Evolutionary conservation across 148 eudicot species (phyloP).

Genomic region (Rheum nobile): DNA sequence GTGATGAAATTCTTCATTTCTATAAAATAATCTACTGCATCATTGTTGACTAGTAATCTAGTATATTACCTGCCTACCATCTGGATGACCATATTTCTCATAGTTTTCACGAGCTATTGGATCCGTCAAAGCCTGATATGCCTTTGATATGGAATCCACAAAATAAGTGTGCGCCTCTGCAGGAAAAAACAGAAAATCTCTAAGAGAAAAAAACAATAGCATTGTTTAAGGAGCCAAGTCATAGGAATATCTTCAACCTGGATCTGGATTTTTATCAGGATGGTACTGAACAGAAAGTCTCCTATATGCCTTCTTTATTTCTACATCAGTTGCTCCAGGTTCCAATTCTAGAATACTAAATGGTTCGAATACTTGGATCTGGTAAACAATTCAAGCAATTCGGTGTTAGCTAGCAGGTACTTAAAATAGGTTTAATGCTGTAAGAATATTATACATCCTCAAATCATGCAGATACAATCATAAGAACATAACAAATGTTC

Average conservation of each 20-base stretch:
- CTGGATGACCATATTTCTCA: slow-evolving; percentile 98
- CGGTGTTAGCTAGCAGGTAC: neutral
- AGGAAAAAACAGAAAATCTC: slow-evolving; percentile 10
- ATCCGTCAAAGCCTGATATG: slow-evolving; percentile 93
- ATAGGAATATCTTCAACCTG: slow-evolving; percentile 24
- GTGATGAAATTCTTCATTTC: neutral
- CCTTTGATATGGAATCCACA: slow-evolving; percentile 85
- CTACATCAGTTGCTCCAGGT: slow-evolving; percentile 77
- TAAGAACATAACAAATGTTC: neutral
- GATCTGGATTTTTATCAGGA: slow-evolving; percentile 99
- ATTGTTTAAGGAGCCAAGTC: neutral
- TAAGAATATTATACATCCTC: neutral
- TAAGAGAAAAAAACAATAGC: too few relatives aligned
- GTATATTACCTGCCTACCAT: slow-evolving; percentile 89
- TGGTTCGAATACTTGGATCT: slow-evolving; percentile 86
- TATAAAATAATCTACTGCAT: neutral
- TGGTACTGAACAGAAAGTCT: slow-evolving; percentile 86
- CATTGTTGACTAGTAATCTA: neutral
- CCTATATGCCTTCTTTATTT: slow-evolving; percentile 90
- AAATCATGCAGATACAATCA: neutral
- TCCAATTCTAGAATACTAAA: slow-evolving; percentile 82
- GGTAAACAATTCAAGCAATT: slow-evolving; percentile 10
- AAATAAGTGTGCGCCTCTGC: slow-evolving; percentile 82
- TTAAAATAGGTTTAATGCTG: neutral
- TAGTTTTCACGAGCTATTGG: slow-evolving; percentile 85